Evolutionary conservation across 805 yeast species (phyloP).

Genomic region (Saccharomycopsis javanensis): DNA sequence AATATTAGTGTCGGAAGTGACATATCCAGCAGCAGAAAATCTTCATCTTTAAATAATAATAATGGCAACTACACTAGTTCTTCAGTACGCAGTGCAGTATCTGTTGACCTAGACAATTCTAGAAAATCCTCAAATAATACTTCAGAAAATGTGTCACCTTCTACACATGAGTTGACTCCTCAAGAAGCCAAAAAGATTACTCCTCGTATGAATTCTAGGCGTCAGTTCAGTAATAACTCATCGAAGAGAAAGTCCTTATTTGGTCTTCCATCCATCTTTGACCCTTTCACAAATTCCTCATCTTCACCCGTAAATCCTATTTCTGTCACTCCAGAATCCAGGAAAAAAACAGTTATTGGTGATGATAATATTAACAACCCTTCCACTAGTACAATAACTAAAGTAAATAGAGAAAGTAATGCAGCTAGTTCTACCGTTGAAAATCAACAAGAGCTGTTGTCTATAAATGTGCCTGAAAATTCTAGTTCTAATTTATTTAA

Average conservation of each 20-base stretch:
- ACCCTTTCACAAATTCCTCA: not conserved
- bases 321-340: not conserved
- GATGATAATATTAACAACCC: not conserved
- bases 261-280: not conserved
- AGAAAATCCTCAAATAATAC: not conserved
- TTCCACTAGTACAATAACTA: not conserved
- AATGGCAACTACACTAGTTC: too few relatives aligned
- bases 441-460: not conserved
- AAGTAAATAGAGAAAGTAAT: not conserved
- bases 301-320: not conserved
- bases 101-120: not conserved
- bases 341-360: not conserved
- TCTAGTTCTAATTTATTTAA: not conserved
- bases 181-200: not conserved
- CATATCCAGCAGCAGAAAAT: too few relatives aligned
- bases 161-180: not conserved
- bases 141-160: too few relatives aligned
- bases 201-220: not conserved
- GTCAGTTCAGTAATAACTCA: not conserved
- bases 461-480: not conserved
- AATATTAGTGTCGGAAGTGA: too few relatives aligned
- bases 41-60: too few relatives aligned
- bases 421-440: not conserved
- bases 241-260: not conserved
- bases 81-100: too few relatives aligned